Percentiles rank a stretch among this genome's conserved stretches.
phyloP scores from a whole-genome alignment of 129 eudicot species.

The Flaveria trinervia region DNA sequence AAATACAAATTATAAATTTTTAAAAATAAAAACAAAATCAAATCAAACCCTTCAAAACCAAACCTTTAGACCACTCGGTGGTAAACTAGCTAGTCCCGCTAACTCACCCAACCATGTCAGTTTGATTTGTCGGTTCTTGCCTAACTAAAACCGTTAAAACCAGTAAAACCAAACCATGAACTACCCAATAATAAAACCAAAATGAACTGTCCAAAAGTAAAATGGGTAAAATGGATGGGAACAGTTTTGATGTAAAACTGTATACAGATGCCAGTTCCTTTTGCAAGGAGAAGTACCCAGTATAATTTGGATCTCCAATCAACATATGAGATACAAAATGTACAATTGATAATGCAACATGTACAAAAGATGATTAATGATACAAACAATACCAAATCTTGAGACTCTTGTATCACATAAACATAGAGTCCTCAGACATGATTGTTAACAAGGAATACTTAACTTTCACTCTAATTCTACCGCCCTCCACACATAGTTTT shows the following conservation, averaged over 20 bases:
- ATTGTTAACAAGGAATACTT: slow-evolving; percentile 81
- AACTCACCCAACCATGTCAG: neutral
- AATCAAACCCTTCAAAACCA: neutral
- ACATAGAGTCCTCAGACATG: slow-evolving; percentile 70
- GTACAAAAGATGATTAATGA: slow-evolving; percentile 32
- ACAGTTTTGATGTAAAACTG: neutral
- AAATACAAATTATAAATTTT: no score
- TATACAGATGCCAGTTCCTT: neutral
- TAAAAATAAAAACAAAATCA: no score
- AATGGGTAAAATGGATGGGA: neutral
- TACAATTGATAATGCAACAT: slow-evolving; percentile 38
- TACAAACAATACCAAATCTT: neutral
- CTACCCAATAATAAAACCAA: no score
- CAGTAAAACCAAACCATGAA: no score
- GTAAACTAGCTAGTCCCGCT: neutral
- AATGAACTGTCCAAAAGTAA: neutral
- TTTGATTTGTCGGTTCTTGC: no score
- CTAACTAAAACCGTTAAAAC: neutral
- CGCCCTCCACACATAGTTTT: slow-evolving; percentile 74
- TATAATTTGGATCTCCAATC: slow-evolving; percentile 18
- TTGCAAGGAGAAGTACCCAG: neutral
- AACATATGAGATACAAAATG: slow-evolving; percentile 18
- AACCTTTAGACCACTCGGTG: neutral
- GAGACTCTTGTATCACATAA: slow-evolving; percentile 39
- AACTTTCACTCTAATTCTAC: slow-evolving; percentile 74